These are phyloP conservation scores for Aspergillus arachidicola DNA, from an alignment of 2,329 filamentous ascomycete genomes.

Conservation along the genomic window DNA sequence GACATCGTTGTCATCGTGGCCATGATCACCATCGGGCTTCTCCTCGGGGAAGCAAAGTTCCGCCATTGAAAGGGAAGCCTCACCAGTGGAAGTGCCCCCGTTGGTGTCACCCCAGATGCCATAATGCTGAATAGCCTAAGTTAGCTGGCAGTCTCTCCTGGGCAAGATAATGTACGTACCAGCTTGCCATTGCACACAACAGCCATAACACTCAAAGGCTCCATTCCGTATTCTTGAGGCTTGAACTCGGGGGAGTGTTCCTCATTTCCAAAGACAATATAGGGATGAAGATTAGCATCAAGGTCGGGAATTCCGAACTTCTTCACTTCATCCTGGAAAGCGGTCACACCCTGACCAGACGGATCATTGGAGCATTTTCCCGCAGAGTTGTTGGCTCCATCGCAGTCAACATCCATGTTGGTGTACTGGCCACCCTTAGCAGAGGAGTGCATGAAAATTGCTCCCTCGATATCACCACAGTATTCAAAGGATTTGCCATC, in stretches of 20 bases:
- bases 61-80: constrained; percentile 61
- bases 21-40: constrained; percentile 57
- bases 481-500: constrained; percentile 36
- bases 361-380: constrained; percentile 51
- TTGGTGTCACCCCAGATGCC: constrained; percentile 66
- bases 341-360: constrained; percentile 47
- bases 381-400: constrained; percentile 52
- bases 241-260: constrained; percentile 38
- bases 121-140: constrained; percentile 49
- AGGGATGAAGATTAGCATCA: constrained; percentile 55
- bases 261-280: constrained; percentile 58
- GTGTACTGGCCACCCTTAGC: constrained; percentile 41
- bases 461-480: constrained; percentile 52
- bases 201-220: constrained; percentile 58
- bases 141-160: background rate
- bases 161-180: constrained; percentile 25
- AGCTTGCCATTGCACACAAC: constrained; percentile 57
- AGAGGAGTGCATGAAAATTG: constrained; percentile 55
- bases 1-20: constrained; percentile 61
- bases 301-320: constrained; percentile 50
- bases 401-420: constrained; percentile 64
- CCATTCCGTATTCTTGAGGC: constrained; percentile 46
- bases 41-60: constrained; percentile 58
- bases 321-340: constrained; percentile 48
- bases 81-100: constrained; percentile 59